Conservation (phyloP, 2,329 filamentous ascomycete genomes). For the Pochonia chlamydosporia region DNA sequence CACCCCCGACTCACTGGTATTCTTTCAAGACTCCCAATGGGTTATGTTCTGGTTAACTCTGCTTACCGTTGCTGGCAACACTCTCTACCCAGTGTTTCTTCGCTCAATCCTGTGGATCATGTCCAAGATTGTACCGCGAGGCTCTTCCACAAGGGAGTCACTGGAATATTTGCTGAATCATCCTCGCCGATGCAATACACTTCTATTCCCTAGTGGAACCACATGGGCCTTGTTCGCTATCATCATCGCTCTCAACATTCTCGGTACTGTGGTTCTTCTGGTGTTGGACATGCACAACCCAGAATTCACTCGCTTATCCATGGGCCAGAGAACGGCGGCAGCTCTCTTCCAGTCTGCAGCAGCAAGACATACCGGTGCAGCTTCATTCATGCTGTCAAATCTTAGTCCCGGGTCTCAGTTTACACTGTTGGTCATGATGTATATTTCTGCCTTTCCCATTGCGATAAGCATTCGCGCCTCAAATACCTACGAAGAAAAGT, state of each 20-base stretch:
- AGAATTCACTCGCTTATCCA: conserved; percentile 37
- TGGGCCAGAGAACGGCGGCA: conserved; percentile 43
- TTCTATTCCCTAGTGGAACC: conserved; percentile 53
- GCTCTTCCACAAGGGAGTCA: conserved; percentile 33
- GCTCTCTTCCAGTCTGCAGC: conserved; percentile 53
- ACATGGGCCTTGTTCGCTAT: conserved; percentile 52
- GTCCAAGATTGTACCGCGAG: conserved; percentile 37
- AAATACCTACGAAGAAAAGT: conserved; percentile 57
- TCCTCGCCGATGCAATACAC: conserved; percentile 56
- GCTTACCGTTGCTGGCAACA: conserved; percentile 47
- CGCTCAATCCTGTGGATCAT: conserved; percentile 53
- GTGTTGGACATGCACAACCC: conserved; percentile 45
- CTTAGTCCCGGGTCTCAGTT: conserved; percentile 52
- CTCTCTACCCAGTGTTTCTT: conserved; percentile 52
- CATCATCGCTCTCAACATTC: conserved; percentile 44
- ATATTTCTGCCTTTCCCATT: conserved; percentile 56
- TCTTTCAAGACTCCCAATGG: conserved; percentile 37
- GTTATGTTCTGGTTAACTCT: conserved; percentile 41
- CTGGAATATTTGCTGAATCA: conserved; percentile 56
- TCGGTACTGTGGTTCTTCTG: conserved; percentile 51
- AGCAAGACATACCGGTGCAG: conserved; percentile 41
- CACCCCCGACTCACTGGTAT: conserved; percentile 48
- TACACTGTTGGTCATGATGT: conserved; percentile 60
- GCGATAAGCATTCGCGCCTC: conserved; percentile 55
- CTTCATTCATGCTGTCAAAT: conserved; percentile 41